Evolutionary conservation across 352 stramenopile species (phyloP).

Genomic region (Globisporangium nodosum): DNA sequence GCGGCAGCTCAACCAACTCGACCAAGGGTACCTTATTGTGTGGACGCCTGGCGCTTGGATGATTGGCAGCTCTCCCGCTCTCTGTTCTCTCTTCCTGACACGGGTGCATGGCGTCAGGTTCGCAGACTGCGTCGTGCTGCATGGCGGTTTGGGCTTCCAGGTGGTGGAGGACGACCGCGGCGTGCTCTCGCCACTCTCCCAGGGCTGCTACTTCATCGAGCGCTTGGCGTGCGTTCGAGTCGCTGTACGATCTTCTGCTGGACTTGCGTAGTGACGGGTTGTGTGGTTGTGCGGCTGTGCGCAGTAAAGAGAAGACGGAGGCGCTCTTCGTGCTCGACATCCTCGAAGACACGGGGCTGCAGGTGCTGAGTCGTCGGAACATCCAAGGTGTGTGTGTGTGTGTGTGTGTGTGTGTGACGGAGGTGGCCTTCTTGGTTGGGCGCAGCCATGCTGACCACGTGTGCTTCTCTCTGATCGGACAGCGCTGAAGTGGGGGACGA

Average conservation of each 20-base stretch:
- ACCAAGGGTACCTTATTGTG: slow-evolving; percentile 28
- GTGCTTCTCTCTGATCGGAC: neutral
- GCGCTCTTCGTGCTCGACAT: slow-evolving; percentile 69
- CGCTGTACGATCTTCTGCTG: neutral
- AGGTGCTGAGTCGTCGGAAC: slow-evolving; percentile 72
- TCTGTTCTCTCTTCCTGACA: neutral
- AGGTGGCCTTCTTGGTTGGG: neutral
- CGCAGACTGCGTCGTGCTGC: slow-evolving; percentile 52
- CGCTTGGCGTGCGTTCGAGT: slow-evolving; percentile 45
- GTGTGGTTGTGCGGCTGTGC: neutral
- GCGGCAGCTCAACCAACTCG: slow-evolving; percentile 50
- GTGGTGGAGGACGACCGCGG: slow-evolving; percentile 40
- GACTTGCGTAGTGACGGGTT: neutral
- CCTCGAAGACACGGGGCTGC: slow-evolving; percentile 64
- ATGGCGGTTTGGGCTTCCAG: slow-evolving; percentile 73
- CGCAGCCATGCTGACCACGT: too few relatives aligned
- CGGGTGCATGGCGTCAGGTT: slow-evolving; percentile 25
- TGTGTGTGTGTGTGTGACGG: neutral
- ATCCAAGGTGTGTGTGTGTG: slow-evolving; percentile 39
- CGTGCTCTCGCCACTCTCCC: slow-evolving; percentile 46
- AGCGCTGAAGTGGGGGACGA: slow-evolving; percentile 79
- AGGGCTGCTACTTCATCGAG: slow-evolving; percentile 78
- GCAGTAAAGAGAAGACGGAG: slow-evolving; percentile 63
- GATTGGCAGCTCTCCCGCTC: too few relatives aligned
- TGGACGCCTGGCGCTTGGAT: neutral